A percentile compares a stretch with the other conserved stretches of the same genome.
Conservation (phyloP, 169 alveolate species). For the Toxoplasma gondii region DNA sequence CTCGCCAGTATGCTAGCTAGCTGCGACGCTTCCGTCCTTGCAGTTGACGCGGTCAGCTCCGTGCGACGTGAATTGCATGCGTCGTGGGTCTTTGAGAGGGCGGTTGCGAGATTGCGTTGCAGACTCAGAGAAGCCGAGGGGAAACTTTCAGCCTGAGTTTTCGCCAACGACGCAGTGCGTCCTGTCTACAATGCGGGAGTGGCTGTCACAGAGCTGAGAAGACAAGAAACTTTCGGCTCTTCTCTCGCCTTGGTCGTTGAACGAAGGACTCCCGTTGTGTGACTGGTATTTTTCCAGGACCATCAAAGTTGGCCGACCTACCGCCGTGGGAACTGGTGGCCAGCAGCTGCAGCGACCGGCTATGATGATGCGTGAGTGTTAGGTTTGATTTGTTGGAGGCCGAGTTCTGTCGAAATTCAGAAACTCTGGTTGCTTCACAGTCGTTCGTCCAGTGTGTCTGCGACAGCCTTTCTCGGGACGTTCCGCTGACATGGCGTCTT, state of each 20-base stretch:
- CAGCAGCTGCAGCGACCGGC: slow-evolving; percentile 31
- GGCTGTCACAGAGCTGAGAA: no score
- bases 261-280: background rate
- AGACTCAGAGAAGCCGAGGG: background rate
- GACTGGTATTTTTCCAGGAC: slow-evolving; percentile 51
- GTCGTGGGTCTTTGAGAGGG: background rate
- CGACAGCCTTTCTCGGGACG: no score
- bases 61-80: background rate
- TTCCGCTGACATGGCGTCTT: no score
- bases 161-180: no score
- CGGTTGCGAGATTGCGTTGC: background rate
- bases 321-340: slow-evolving; percentile 67
- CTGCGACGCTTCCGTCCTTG: background rate
- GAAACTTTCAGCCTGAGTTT: no score
- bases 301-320: slow-evolving; percentile 76
- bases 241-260: no score
- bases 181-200: no score
- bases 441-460: no score
- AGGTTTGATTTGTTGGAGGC: no score
- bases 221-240: no score
- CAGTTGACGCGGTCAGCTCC: background rate
- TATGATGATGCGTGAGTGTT: slow-evolving; percentile 7
- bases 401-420: background rate
- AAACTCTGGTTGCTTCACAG: no score
- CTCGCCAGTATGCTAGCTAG: background rate